A percentile compares a stretch with the other conserved stretches of the same genome.
Conservation (phyloP, 176 grass and related monocot species). For the Otatea glauca region DNA sequence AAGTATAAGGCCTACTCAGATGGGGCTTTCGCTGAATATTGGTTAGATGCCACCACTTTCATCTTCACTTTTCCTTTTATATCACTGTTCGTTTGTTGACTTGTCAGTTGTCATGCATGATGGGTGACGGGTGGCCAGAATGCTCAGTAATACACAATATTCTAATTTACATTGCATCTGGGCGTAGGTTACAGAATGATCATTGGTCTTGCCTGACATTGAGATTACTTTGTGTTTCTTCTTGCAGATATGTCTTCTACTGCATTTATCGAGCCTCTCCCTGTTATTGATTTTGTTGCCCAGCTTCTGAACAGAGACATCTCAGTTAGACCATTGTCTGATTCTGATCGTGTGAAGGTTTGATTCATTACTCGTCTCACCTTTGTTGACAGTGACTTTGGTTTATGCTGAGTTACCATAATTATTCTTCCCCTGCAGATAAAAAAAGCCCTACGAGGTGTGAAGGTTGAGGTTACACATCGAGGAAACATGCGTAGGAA, state of each 20-base stretch:
- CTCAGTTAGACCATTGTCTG: slow-evolving; percentile 79
- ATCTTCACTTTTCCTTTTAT: slow-evolving; percentile 7
- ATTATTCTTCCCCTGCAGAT: slow-evolving; percentile 53
- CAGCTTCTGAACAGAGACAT: slow-evolving; percentile 94
- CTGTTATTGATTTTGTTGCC: slow-evolving; percentile 86
- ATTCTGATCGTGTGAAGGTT: slow-evolving; percentile 95
- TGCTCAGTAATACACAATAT: neutral
- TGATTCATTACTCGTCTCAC: neutral
- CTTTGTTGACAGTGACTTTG: neutral
- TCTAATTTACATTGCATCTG: slow-evolving; percentile 11
- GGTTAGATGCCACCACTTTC: slow-evolving; percentile 51
- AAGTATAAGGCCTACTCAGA: slow-evolving; percentile 92
- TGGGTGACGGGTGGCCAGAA: neutral
- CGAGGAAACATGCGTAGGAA: slow-evolving; percentile 94
- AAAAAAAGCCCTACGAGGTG: slow-evolving; percentile 85
- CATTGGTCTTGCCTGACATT: slow-evolving; percentile 5
- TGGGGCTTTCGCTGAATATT: slow-evolving; percentile 94
- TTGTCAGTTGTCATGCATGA: slow-evolving; percentile 28
- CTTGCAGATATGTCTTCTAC: slow-evolving; percentile 92
- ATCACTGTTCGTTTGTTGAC: neutral
- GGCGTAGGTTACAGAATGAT: neutral
- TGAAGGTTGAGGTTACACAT: slow-evolving; percentile 93
- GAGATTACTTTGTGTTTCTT: slow-evolving; percentile 15
- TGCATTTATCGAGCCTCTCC: slow-evolving; percentile 86
- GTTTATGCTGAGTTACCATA: slow-evolving; percentile 23